These are phyloP conservation scores for Kodamaea ohmeri DNA, from an alignment of 1,139 yeast genomes.

Conservation along the genomic window DNA sequence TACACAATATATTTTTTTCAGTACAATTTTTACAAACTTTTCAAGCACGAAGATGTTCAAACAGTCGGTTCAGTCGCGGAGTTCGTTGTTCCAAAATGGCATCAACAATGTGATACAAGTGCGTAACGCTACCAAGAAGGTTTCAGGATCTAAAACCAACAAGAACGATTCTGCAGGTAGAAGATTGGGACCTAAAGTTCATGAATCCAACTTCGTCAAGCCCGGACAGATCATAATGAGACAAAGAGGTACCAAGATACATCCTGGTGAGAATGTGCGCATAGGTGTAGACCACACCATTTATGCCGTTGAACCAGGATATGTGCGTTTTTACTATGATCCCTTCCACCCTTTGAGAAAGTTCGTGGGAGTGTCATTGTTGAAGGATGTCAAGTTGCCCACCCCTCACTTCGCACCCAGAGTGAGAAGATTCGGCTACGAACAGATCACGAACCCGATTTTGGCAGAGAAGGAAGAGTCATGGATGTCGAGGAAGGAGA, in stretches of 20 bases:
- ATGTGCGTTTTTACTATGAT: slow-evolving; percentile 83
- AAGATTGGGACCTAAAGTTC: slow-evolving; percentile 85
- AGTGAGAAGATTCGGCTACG: slow-evolving; percentile 78
- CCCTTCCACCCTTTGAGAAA: slow-evolving; percentile 97
- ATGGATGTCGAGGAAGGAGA: slow-evolving; percentile 62
- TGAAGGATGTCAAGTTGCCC: slow-evolving; percentile 64
- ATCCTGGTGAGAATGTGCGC: slow-evolving; percentile 89
- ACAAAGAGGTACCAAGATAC: slow-evolving; percentile 95
- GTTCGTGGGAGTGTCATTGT: slow-evolving; percentile 83
- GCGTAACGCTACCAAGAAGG: slow-evolving; percentile 91
- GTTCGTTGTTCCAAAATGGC: slow-evolving; percentile 7
- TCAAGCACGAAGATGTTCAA: slow-evolving; percentile 9
- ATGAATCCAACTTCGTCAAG: slow-evolving; percentile 63
- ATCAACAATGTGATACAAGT: slow-evolving; percentile 40
- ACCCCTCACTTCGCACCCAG: slow-evolving; percentile 88
- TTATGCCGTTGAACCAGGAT: slow-evolving; percentile 90
- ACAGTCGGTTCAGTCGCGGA: slow-evolving; percentile 3
- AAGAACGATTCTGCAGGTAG: slow-evolving; percentile 96
- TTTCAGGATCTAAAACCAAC: slow-evolving; percentile 89
- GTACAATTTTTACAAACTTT: slow-evolving; percentile 8
- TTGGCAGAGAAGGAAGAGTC: slow-evolving; percentile 57
- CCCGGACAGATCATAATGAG: slow-evolving; percentile 92
- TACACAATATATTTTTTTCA: not conserved
- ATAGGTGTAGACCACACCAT: slow-evolving; percentile 95
- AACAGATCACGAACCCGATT: slow-evolving; percentile 46